Conservation (phyloP, 306 rosid genomes). For the Malus orientalis region DNA sequence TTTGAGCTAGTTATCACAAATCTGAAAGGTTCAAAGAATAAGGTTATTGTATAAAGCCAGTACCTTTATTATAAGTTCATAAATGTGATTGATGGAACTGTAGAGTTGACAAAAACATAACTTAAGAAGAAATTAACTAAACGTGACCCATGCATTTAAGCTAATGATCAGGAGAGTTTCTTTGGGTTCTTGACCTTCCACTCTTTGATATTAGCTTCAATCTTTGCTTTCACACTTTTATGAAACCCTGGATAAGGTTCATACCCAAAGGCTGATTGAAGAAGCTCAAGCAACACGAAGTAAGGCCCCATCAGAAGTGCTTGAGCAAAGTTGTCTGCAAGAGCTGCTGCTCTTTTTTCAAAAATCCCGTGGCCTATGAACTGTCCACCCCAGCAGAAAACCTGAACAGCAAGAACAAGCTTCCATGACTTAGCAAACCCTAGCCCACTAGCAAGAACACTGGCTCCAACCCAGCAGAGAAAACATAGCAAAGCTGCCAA, state of each 20-base stretch:
- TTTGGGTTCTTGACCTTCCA: conserved; percentile 47
- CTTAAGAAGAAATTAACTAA: too few species aligned
- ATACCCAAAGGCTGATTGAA: conserved; percentile 46
- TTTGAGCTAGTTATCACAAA: neutral
- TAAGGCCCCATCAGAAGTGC: conserved; percentile 83
- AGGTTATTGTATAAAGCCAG: neutral
- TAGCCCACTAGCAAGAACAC: conserved; percentile 37
- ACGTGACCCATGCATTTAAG: neutral
- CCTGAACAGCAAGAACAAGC: conserved; percentile 58
- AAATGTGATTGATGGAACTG: too few species aligned
- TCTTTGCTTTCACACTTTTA: conserved; percentile 42
- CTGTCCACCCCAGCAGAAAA: conserved; percentile 66
- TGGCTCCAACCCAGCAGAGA: conserved; percentile 47
- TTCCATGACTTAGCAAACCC: conserved; percentile 57
- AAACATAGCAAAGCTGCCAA: conserved; percentile 53
- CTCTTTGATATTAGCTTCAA: conserved; percentile 43
- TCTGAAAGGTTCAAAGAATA: neutral
- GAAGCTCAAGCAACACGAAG: conserved; percentile 57
- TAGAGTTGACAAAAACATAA: too few species aligned
- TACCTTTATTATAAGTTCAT: too few species aligned
- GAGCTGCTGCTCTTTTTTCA: conserved; percentile 87
- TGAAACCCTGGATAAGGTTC: conserved; percentile 81
- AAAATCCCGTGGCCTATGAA: conserved; percentile 72
- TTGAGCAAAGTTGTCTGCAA: conserved; percentile 62
- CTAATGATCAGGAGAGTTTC: conserved; percentile 32